Conservation (phyloP, 371 early-diverging fungal genomes). For the Mucor indicus region DNA sequence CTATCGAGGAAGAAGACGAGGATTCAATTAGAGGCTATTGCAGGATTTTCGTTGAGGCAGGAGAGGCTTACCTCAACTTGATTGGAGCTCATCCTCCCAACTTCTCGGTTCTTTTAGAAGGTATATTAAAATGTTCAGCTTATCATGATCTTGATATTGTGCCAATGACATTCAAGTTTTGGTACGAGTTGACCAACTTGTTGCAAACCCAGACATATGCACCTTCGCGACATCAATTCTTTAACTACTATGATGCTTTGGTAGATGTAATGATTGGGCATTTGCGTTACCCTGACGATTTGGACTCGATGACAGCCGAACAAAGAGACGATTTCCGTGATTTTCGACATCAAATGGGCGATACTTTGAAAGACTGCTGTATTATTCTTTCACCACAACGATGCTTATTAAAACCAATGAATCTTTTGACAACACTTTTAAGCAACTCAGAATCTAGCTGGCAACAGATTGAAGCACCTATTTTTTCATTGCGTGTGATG, state of each 20-base stretch:
- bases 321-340: conserved; percentile 93
- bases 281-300: conserved; percentile 76
- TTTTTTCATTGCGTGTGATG: conserved; percentile 92
- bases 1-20: conserved; percentile 32
- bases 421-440: conserved; percentile 31
- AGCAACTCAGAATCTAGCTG: conserved; percentile 52
- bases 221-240: conserved; percentile 46
- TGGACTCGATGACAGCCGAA: conserved; percentile 70
- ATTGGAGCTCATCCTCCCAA: conserved; percentile 63
- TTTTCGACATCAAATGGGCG: conserved; percentile 94
- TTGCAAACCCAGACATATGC: conserved; percentile 50
- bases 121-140: conserved; percentile 70
- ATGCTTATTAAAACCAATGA: conserved; percentile 73
- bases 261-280: conserved; percentile 83
- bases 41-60: conserved; percentile 82
- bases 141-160: conserved; percentile 60
- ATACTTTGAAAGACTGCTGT: conserved; percentile 95
- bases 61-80: conserved; percentile 77
- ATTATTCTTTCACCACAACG: conserved; percentile 71
- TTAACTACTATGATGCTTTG: conserved; percentile 64
- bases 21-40: conserved; percentile 69
- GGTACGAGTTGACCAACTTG: conserved; percentile 75
- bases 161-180: conserved; percentile 81
- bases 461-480: conserved; percentile 93
- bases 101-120: conserved; percentile 71